Conservation (phyloP, 192 early-diverging fungal species). For the Mycoemilia scoparia region DNA sequence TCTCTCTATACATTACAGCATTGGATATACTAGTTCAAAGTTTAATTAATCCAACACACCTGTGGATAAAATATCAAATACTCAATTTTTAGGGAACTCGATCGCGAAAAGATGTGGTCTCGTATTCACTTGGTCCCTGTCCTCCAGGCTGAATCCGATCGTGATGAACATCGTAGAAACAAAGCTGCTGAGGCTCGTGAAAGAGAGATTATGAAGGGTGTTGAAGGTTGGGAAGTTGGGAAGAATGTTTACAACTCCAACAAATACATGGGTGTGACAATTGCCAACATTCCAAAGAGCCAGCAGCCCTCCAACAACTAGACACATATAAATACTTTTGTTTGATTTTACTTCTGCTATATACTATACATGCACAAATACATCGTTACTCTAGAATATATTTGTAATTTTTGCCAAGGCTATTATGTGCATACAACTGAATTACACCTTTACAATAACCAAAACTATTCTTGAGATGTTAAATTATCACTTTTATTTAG, state of each 20-base stretch:
- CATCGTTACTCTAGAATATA: no score
- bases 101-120: constrained; percentile 83
- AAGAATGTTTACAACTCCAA: constrained; percentile 85
- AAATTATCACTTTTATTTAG: no score
- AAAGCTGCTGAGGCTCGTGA: constrained; percentile 53
- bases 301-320: no score
- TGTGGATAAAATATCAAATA: background rate
- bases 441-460: no score
- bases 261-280: constrained; percentile 40
- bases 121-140: constrained; percentile 82
- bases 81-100: constrained; percentile 73
- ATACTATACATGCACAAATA: no score
- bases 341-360: no score
- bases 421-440: no score
- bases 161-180: constrained; percentile 72
- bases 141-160: constrained; percentile 83
- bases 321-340: no score
- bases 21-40: background rate
- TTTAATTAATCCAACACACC: background rate
- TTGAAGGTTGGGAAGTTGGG: constrained; percentile 54
- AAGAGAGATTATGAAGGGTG: constrained; percentile 71
- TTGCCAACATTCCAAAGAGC: constrained; percentile 24
- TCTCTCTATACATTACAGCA: background rate
- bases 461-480: no score
- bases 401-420: no score